phyloP scores from a whole-genome alignment of 1,284 basidiomycete genomes.

The Austropuccinia psidii region DNA sequence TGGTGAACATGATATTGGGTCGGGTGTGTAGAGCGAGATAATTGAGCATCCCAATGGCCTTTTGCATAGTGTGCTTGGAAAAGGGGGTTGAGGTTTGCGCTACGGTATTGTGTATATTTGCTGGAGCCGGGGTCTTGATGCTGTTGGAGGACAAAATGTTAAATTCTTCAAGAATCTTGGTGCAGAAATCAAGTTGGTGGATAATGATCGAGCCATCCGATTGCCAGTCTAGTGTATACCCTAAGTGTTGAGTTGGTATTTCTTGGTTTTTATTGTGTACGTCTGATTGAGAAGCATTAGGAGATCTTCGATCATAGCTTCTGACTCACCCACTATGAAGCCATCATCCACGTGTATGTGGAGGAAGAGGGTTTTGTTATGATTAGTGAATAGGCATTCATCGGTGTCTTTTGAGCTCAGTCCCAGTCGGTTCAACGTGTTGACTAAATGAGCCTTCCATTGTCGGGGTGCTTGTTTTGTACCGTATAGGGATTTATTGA shows the following conservation, averaged over 20 bases:
- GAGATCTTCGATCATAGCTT: too few species aligned
- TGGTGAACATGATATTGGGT: not conserved
- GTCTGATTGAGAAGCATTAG: not conserved
- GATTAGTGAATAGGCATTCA: not conserved
- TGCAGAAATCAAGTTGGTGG: not conserved
- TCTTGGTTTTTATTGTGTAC: not conserved
- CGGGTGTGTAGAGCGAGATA: constrained; percentile 3
- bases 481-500: not conserved
- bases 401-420: too few species aligned
- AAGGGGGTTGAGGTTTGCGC: not conserved
- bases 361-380: not conserved
- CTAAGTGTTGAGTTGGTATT: not conserved
- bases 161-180: not conserved
- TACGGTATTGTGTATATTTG: not conserved
- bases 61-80: not conserved
- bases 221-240: not conserved
- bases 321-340: not conserved
- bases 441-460: not conserved
- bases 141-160: not conserved
- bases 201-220: not conserved
- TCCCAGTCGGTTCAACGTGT: not conserved
- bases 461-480: not conserved
- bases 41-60: not conserved
- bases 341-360: constrained; percentile 13
- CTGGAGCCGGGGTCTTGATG: not conserved